A percentile compares a stretch with the other conserved stretches of the same genome.
Evolutionary conservation across 768 basidiomycete genomes (phyloP).

Genomic region (Saitozyma sp.): DNA sequence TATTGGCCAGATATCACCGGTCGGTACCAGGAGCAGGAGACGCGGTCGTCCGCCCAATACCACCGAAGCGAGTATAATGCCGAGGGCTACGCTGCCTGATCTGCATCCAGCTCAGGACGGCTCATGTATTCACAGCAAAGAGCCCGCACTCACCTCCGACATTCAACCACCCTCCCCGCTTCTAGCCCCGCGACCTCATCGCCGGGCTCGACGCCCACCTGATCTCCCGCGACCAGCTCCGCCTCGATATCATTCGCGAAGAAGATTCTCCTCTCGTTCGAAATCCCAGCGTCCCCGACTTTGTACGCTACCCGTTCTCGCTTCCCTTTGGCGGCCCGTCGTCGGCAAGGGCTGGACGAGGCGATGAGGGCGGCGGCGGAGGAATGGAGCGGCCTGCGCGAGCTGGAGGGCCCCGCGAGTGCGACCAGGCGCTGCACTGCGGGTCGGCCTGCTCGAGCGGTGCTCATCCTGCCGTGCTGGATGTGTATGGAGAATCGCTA

Average conservation of each 20-base stretch:
- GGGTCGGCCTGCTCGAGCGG: no score
- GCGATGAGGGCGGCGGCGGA: no score
- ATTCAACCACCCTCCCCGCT: constrained; percentile 34
- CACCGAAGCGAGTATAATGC: constrained; percentile 39
- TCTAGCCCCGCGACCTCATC: constrained; percentile 21
- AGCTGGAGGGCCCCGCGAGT: no score
- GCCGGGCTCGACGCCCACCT: neutral
- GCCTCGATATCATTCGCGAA: constrained; percentile 23
- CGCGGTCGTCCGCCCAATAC: constrained; percentile 30
- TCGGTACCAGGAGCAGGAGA: constrained; percentile 34
- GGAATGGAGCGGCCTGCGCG: no score
- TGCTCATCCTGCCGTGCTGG: no score
- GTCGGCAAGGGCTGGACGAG: no score
- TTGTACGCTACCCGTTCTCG: constrained; percentile 21
- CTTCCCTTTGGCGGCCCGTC: constrained; percentile 3
- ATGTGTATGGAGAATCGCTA: no score
- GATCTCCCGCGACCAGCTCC: constrained; percentile 5
- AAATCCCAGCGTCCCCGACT: constrained; percentile 14
- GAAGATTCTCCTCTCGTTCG: constrained; percentile 23
- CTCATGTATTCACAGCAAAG: neutral
- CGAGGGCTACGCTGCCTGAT: constrained; percentile 23
- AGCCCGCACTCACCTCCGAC: constrained; percentile 23
- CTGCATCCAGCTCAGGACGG: constrained; percentile 7
- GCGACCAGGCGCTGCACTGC: no score
- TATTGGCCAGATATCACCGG: constrained; percentile 44